Conservation (phyloP, 371 early-diverging fungal species). For the Mortierella sp. region DNA sequence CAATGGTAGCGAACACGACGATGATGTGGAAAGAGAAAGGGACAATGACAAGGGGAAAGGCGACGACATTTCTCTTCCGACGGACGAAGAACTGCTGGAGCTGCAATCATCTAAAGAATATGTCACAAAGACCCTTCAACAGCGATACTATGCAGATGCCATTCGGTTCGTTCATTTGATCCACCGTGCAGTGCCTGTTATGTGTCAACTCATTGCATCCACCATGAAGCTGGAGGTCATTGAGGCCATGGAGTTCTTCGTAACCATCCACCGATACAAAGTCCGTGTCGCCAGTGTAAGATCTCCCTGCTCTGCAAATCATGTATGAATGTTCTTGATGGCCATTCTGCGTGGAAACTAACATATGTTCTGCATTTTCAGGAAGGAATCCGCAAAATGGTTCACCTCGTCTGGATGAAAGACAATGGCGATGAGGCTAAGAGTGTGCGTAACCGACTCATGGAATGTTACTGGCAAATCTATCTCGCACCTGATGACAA, state of each 20-base stretch:
- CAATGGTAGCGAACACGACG: conserved; percentile 4
- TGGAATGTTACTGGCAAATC: conserved; percentile 81
- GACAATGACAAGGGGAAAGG: conserved; percentile 1
- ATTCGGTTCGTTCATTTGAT: conserved; percentile 84
- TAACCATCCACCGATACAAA: conserved; percentile 82
- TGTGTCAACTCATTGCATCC: conserved; percentile 87
- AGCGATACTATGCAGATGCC: conserved; percentile 88
- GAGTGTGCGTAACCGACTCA: conserved; percentile 80
- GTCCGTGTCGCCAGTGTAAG: conserved; percentile 81
- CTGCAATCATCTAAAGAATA: conserved; percentile 62
- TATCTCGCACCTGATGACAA: conserved; percentile 79
- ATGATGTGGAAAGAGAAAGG: no score
- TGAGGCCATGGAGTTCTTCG: conserved; percentile 95
- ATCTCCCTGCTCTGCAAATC: background rate
- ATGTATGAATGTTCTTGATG: background rate
- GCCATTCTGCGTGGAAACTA: background rate
- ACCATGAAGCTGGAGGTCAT: conserved; percentile 92
- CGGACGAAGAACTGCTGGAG: conserved; percentile 37
- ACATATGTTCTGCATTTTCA: conserved; percentile 19
- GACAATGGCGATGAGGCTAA: conserved; percentile 86
- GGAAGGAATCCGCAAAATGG: conserved; percentile 92
- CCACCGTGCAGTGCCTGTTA: conserved; percentile 73
- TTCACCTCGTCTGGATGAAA: conserved; percentile 95
- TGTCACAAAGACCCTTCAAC: conserved; percentile 70
- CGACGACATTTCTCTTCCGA: conserved; percentile 36